Conservation (phyloP, 2,329 filamentous ascomycete genomes). For the Xylariaceae sp. region DNA sequence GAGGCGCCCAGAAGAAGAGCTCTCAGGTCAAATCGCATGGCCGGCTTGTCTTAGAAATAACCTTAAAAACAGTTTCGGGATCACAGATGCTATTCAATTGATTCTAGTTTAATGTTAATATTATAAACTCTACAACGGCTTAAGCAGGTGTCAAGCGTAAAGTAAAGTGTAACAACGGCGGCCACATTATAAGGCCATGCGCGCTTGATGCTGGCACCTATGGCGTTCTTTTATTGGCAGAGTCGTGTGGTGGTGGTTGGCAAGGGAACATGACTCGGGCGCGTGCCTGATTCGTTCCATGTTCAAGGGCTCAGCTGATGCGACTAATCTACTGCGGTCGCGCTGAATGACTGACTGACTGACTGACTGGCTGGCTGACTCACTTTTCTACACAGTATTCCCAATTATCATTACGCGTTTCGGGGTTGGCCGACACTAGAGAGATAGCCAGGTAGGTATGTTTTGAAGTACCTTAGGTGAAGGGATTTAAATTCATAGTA, state of each 20-base stretch:
- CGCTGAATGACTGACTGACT: slow-evolving; percentile 10
- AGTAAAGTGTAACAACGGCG: background rate
- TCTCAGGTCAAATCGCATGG: slow-evolving; percentile 43
- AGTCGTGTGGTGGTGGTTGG: slow-evolving; percentile 27
- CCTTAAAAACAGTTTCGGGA: background rate
- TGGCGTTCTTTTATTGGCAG: slow-evolving; percentile 14
- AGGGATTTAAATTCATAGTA: too few species aligned
- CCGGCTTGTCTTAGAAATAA: slow-evolving; percentile 16
- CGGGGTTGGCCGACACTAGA: too few species aligned
- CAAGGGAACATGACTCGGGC: slow-evolving; percentile 32
- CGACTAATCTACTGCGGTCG: slow-evolving; percentile 8
- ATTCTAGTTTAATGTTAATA: too few species aligned
- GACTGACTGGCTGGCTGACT: too few species aligned
- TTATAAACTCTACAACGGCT: too few species aligned
- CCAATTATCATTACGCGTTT: too few species aligned
- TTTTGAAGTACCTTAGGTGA: too few species aligned
- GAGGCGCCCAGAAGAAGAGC: slow-evolving; percentile 39
- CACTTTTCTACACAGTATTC: too few species aligned
- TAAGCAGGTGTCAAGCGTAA: background rate
- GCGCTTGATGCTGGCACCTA: slow-evolving; percentile 9
- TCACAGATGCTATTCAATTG: too few species aligned
- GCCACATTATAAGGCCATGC: slow-evolving; percentile 23
- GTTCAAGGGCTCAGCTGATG: slow-evolving; percentile 11
- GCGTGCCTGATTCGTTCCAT: slow-evolving; percentile 15
- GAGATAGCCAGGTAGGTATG: too few species aligned